Conservation (phyloP, 371 early-diverging fungal genomes). For the Chytridium lagenaria region DNA sequence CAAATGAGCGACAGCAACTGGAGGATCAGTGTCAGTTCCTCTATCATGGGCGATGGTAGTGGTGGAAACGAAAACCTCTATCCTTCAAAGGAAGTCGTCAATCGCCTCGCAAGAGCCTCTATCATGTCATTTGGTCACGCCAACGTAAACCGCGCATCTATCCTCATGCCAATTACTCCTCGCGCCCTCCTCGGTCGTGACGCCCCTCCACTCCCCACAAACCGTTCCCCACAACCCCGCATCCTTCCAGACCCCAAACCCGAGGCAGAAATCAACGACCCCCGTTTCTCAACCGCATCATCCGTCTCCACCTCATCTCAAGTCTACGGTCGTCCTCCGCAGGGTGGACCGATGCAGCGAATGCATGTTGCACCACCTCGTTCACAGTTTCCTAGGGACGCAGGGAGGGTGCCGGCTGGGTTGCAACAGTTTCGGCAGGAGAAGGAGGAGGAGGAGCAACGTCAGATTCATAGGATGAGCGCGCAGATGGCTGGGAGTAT, state of each 20-base stretch:
- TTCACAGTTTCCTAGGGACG: background rate
- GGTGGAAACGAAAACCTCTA: background rate
- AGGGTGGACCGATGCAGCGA: background rate
- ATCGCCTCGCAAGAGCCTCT: background rate
- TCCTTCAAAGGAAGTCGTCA: slow-evolving; percentile 4
- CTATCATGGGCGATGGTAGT: background rate
- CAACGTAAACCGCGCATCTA: background rate
- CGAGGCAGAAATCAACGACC: too few species aligned
- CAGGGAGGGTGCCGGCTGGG: background rate
- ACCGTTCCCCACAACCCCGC: background rate
- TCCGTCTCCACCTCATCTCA: too few species aligned
- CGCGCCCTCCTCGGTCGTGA: background rate
- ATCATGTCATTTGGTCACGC: background rate
- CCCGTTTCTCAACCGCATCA: background rate
- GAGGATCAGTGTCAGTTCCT: slow-evolving; percentile 10
- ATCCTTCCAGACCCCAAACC: background rate
- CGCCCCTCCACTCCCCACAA: background rate
- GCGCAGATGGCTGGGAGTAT: background rate
- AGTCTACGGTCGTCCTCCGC: too few species aligned
- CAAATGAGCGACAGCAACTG: background rate
- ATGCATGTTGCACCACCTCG: background rate
- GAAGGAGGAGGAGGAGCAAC: slow-evolving; percentile 15
- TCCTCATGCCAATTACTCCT: slow-evolving; percentile 17
- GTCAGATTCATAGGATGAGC: background rate
- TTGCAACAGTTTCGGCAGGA: slow-evolving; percentile 14